A percentile compares a stretch with the other conserved stretches of the same genome.
Conservation (phyloP, 2,329 filamentous ascomycete genomes). For the Claviceps maximensis region DNA sequence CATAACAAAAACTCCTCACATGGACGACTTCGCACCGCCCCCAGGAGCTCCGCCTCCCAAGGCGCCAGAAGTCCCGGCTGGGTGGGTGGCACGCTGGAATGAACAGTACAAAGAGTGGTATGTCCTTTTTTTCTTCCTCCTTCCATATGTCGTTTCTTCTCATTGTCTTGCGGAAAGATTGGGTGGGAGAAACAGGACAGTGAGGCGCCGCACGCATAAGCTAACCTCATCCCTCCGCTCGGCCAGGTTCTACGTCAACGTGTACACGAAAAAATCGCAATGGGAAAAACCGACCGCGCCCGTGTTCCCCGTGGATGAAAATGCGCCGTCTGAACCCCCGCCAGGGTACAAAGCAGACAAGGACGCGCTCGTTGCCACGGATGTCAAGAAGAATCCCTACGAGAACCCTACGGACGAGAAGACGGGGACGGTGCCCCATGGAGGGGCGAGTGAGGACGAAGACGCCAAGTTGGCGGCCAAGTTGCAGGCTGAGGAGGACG, state of each 20-base stretch:
- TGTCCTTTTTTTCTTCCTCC: background rate
- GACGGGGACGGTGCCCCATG: constrained; percentile 13
- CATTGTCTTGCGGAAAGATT: no score
- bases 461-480: constrained; percentile 64
- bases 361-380: constrained; percentile 24
- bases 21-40: constrained; percentile 43
- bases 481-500: constrained; percentile 75
- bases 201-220: background rate
- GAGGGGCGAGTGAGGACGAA: constrained; percentile 31
- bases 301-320: constrained; percentile 36
- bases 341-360: constrained; percentile 47
- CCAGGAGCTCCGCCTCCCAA: constrained; percentile 42
- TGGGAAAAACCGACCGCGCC: constrained; percentile 74
- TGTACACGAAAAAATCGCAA: constrained; percentile 75
- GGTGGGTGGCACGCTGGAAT: constrained; percentile 80
- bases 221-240: background rate
- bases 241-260: constrained; percentile 77
- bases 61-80: constrained; percentile 48
- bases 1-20: constrained; percentile 13
- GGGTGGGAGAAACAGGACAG: no score
- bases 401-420: constrained; percentile 20
- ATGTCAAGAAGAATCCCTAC: constrained; percentile 63
- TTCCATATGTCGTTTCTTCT: background rate
- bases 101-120: constrained; percentile 78
- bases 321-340: constrained; percentile 45